phyloP scores from a whole-genome alignment of 2,329 filamentous ascomycete species.

The Rhynchosporium graminicola region DNA sequence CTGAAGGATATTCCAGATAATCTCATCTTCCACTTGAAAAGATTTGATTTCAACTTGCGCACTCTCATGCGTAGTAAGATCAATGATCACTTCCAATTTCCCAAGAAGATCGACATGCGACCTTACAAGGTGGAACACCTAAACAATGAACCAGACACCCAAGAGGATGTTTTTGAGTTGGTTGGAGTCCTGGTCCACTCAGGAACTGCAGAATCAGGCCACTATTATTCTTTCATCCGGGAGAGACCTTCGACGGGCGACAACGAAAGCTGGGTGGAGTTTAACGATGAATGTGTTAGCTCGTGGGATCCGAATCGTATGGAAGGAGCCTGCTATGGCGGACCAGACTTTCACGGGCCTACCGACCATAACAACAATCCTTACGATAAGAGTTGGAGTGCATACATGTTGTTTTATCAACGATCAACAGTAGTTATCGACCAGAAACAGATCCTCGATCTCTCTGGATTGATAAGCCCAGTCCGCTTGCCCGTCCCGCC shows the following conservation, averaged over 20 bases:
- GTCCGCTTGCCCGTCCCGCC: conserved; percentile 49
- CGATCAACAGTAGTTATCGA: conserved; percentile 65
- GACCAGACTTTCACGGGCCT: conserved; percentile 55
- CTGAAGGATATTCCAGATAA: conserved; percentile 92
- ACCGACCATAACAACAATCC: conserved; percentile 49
- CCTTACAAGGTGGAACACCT: conserved; percentile 88
- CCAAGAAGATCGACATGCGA: conserved; percentile 78
- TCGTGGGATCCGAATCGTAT: conserved; percentile 74
- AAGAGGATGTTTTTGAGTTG: conserved; percentile 82
- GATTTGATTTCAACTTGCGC: conserved; percentile 78
- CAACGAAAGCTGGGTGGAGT: conserved; percentile 74
- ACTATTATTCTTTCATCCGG: conserved; percentile 95
- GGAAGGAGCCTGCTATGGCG: conserved; percentile 79
- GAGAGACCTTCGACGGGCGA: conserved; percentile 63
- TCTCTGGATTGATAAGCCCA: conserved; percentile 42
- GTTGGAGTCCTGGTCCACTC: conserved; percentile 95
- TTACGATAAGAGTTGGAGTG: conserved; percentile 76
- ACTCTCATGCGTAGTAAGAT: conserved; percentile 86
- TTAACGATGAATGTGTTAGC: conserved; percentile 86
- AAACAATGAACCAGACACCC: conserved; percentile 57
- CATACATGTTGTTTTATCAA: conserved; percentile 98
- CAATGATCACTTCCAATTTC: conserved; percentile 92
- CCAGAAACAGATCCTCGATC: conserved; percentile 51
- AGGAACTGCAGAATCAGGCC: conserved; percentile 88
- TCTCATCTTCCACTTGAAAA: conserved; percentile 91